Conservation (phyloP, 2,329 filamentous ascomycete genomes). For the Chrysosporium queenslandicum region DNA sequence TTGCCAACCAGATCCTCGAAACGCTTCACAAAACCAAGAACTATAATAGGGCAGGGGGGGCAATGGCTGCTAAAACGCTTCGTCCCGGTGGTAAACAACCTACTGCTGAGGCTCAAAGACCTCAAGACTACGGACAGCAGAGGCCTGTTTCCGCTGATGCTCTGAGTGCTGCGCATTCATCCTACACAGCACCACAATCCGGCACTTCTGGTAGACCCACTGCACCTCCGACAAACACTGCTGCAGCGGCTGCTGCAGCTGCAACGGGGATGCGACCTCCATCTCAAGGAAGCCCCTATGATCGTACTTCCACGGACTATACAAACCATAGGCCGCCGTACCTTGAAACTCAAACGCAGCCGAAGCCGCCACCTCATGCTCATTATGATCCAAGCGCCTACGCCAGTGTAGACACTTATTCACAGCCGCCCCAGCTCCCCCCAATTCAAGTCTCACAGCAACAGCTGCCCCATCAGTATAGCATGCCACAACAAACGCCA, state of each 20-base stretch:
- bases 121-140: constrained; percentile 28
- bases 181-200: constrained; percentile 39
- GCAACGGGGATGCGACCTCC: constrained; percentile 38
- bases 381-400: constrained; percentile 38
- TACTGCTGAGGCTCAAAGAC: constrained; percentile 29
- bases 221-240: constrained; percentile 36
- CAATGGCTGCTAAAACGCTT: constrained; percentile 57
- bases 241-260: constrained; percentile 42
- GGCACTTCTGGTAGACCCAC: constrained; percentile 36
- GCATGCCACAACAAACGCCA: constrained; percentile 20
- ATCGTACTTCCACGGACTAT: constrained; percentile 39
- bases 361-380: constrained; percentile 39
- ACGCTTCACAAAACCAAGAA: constrained; percentile 74
- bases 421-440: constrained; percentile 17
- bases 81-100: constrained; percentile 45
- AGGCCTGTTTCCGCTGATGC: constrained; percentile 34
- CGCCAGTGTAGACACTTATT: constrained; percentile 25
- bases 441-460: constrained; percentile 16
- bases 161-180: constrained; percentile 35
- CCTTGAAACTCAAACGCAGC: constrained; percentile 28
- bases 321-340: constrained; percentile 27
- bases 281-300: constrained; percentile 34
- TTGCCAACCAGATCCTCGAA: constrained; percentile 84
- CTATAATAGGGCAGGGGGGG: constrained; percentile 48
- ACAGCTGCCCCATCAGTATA: constrained; percentile 13